Evolutionary conservation across 805 yeast genomes (phyloP), one percentile per base, ranked within the genome.

Genomic region (Kluyveromyces aestuarii): DNA sequence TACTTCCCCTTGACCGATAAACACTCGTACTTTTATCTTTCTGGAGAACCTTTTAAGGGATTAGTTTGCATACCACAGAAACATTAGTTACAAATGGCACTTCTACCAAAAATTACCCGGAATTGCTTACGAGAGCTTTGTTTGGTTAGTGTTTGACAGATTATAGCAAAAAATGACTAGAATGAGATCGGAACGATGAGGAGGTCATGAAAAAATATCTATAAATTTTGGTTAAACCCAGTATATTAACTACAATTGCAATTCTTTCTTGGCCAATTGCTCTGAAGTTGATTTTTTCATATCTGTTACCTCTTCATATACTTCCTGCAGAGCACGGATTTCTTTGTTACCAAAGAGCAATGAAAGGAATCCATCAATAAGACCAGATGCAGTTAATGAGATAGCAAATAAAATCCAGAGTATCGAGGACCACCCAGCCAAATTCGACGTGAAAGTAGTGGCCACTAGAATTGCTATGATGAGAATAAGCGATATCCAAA

Each of bases 261-360:
- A 6, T 6, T 21, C 25, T 21, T 21, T 21, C 44, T 40, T 37
- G 40, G 51, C 41, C 44, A 43, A 41, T 47, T 48, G 18, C 45
- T 48, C 30, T 50, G 53, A 40, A n/a, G 48, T 40, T 16, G 50
- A 30, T n/a, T 38, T 42, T 14, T 51, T 46, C 21, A 61, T 60
- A 53, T 72, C 75, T 1, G 49, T n/a, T 1, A 89, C 85, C 61
- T 91, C 95, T 54, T 73, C 64, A 50, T 76, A 75, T 6, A 88
- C 88, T 66, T 91, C 98, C 21, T 67, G 69, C 44, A 93, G 66
- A 0, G 90, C 91, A 43, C 98, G 71, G 46, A 71, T 63, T 61
- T 93, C 99, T n/a, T 79, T 74, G 35, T 88, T 72, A 0, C 95
- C 95, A 61, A 90, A 91, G 30, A 88, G 60, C 49, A 73, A 76